phyloP scores from a whole-genome alignment of 768 basidiomycete genomes.

The Melanogaster broomeanus region DNA sequence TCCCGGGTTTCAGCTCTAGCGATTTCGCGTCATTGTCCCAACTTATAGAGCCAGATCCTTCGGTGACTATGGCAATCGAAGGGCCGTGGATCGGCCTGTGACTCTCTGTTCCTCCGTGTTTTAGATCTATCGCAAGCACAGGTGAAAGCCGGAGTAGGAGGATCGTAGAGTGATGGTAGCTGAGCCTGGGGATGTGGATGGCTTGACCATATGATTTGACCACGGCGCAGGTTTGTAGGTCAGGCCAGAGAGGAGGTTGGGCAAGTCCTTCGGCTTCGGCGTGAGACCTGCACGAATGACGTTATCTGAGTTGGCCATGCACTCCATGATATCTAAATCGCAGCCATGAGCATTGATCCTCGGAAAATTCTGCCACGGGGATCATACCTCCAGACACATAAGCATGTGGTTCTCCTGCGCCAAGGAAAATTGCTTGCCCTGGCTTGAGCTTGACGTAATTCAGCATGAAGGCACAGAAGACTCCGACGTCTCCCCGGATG shows the following conservation, averaged over 20 bases:
- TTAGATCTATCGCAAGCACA: slow-evolving; percentile 66
- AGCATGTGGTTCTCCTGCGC: slow-evolving; percentile 96
- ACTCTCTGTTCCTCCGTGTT: slow-evolving; percentile 43
- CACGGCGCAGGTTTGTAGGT: slow-evolving; percentile 80
- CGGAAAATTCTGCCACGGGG: background rate
- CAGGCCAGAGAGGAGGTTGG: slow-evolving; percentile 82
- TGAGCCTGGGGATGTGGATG: slow-evolving; percentile 48
- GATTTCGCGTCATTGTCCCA: slow-evolving; percentile 45
- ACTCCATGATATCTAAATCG: slow-evolving; percentile 90
- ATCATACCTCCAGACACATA: slow-evolving; percentile 87
- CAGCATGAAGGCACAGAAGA: slow-evolving; percentile 87
- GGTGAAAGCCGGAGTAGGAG: slow-evolving; percentile 94
- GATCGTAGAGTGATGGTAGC: slow-evolving; percentile 73
- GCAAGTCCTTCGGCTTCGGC: slow-evolving; percentile 92
- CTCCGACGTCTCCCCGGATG: slow-evolving; percentile 93
- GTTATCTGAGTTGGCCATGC: slow-evolving; percentile 99
- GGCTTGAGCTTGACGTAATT: slow-evolving; percentile 80
- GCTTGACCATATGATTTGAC: slow-evolving; percentile 67
- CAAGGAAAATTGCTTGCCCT: slow-evolving; percentile 92
- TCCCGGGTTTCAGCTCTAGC: slow-evolving; percentile 57
- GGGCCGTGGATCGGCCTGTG: slow-evolving; percentile 78
- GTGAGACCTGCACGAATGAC: slow-evolving; percentile 98
- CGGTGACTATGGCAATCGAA: slow-evolving; percentile 78
- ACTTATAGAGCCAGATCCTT: slow-evolving; percentile 57
- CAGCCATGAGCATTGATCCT: slow-evolving; percentile 1